These are phyloP conservation scores for Sporobolomyces roseus DNA, from an alignment of 768 basidiomycete genomes.

Conservation along the genomic window DNA sequence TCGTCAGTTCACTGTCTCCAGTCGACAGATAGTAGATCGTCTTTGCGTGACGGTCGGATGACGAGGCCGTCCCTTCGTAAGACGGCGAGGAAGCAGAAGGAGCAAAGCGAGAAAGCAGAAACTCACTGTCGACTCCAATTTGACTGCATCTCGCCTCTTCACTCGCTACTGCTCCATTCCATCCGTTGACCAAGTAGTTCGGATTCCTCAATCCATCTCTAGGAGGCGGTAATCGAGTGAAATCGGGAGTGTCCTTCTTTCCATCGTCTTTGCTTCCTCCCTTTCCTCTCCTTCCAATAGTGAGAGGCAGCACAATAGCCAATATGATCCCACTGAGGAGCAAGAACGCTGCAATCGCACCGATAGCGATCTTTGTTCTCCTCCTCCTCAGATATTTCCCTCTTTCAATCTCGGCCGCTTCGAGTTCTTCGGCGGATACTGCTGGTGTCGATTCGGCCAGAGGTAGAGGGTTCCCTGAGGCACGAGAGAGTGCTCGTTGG, in stretches of 20 bases:
- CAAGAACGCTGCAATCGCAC: constrained; percentile 5
- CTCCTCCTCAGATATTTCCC: constrained; percentile 1
- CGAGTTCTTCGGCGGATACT: background rate
- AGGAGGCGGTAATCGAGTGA: constrained; percentile 41
- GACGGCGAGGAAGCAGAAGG: background rate
- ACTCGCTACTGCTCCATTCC: constrained; percentile 78
- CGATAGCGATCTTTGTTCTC: background rate
- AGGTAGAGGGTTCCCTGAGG: constrained; percentile 28
- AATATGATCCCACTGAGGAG: constrained; percentile 23
- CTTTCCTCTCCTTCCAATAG: constrained; percentile 21
- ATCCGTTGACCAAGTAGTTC: constrained; percentile 61
- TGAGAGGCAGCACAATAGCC: constrained; percentile 32
- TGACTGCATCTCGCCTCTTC: constrained; percentile 83
- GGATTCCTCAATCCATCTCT: constrained; percentile 53
- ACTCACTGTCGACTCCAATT: constrained; percentile 63
- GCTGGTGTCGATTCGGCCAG: background rate
- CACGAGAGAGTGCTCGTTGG: constrained; percentile 33
- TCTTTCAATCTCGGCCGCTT: constrained; percentile 8
- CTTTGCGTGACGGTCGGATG: too few species aligned
- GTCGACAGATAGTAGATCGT: too few species aligned
- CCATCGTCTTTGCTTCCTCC: background rate
- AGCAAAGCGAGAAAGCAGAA: background rate
- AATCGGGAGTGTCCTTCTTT: constrained; percentile 24
- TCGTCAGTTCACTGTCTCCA: background rate
- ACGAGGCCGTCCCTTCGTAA: too few species aligned